A percentile compares a stretch with the other conserved stretches of the same genome.
These are phyloP conservation scores for Microsporum canis DNA, from an alignment of 2,329 filamentous ascomycete genomes.

Conservation along the genomic window DNA sequence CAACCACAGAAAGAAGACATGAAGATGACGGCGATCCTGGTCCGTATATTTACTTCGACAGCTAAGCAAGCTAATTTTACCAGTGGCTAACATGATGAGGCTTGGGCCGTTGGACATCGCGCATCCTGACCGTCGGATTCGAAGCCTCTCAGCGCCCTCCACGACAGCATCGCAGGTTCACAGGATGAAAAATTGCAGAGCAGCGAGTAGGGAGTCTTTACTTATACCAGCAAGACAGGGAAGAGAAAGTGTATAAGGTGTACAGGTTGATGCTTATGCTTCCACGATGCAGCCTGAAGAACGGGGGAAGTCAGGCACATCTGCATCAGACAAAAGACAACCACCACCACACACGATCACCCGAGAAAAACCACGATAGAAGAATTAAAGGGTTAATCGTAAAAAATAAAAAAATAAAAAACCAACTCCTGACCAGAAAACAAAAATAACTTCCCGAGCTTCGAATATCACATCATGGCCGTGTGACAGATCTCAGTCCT, in stretches of 20 bases:
- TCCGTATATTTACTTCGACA: background rate
- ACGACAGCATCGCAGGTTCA: background rate
- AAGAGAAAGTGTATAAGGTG: no score
- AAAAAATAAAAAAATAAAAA: background rate
- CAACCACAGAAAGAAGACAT: background rate
- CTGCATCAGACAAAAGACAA: background rate
- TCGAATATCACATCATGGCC: background rate
- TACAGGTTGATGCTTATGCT: background rate
- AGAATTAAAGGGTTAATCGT: background rate
- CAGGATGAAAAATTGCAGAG: background rate
- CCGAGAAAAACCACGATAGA: background rate
- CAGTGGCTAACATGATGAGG: background rate
- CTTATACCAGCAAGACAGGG: no score
- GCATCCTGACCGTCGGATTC: background rate
- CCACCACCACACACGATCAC: background rate
- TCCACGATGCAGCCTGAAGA: background rate
- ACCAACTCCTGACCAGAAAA: background rate
- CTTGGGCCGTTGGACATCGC: constrained; percentile 1
- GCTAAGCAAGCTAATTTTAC: background rate
- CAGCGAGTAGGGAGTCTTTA: background rate
- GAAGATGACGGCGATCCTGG: background rate
- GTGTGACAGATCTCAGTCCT: constrained; percentile 2
- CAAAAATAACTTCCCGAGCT: background rate
- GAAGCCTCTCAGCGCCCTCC: background rate
- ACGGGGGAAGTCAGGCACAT: constrained; percentile 3